These are phyloP conservation scores for Candida takata DNA, from an alignment of 805 yeast genomes.

Conservation along the genomic window DNA sequence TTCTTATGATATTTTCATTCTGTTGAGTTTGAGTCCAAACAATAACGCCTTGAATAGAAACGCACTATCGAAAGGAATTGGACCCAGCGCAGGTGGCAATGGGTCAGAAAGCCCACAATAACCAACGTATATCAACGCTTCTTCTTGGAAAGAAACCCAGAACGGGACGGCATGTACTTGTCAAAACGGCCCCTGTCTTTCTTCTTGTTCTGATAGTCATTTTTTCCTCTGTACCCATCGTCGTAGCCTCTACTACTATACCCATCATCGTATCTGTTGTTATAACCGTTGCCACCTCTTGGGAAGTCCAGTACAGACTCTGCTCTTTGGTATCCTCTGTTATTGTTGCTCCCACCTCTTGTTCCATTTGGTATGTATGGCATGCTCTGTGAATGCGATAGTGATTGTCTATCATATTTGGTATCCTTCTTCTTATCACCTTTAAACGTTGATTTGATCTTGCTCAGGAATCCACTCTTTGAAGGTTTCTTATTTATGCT, in stretches of 20 bases:
- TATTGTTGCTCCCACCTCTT: slow-evolving; percentile 2
- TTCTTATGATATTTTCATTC: no score
- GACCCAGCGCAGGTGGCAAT: no score
- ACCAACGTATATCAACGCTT: no score
- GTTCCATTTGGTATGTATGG: slow-evolving; percentile 8
- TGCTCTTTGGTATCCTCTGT: neutral
- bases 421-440: slow-evolving; percentile 16
- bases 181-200: neutral
- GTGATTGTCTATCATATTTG: slow-evolving; percentile 17
- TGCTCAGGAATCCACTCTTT: slow-evolving; percentile 13
- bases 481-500: slow-evolving; percentile 5
- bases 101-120: no score
- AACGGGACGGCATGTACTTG: slow-evolving; percentile 3
- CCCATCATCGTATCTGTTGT: neutral
- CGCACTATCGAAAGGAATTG: no score
- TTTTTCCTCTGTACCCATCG: slow-evolving; percentile 1
- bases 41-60: no score
- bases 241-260: slow-evolving; percentile 1
- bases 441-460: slow-evolving; percentile 17
- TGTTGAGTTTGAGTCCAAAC: no score
- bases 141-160: slow-evolving; percentile 1
- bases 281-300: neutral
- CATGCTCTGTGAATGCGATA: slow-evolving; percentile 17
- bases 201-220: neutral
- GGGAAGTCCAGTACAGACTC: slow-evolving; percentile 1